These are phyloP conservation scores for Aspergillus pseudoviridinutans DNA, from an alignment of 2,329 filamentous ascomycete species.

Conservation along the genomic window DNA sequence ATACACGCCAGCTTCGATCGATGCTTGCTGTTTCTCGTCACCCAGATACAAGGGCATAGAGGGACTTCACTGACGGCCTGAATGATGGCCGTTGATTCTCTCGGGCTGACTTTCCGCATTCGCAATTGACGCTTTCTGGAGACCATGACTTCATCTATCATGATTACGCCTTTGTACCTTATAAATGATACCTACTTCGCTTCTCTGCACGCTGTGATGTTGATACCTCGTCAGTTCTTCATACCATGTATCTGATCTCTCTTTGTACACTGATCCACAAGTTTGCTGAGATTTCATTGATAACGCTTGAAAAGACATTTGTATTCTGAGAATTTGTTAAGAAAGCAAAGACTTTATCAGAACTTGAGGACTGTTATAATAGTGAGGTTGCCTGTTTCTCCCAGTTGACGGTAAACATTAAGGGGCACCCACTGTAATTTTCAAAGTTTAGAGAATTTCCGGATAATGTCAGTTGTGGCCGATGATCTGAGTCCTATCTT, in stretches of 20 bases:
- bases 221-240: not conserved
- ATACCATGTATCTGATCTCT: not conserved
- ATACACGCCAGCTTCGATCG: not conserved
- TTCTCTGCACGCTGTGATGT: not conserved
- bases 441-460: not conserved
- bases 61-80: not conserved
- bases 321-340: too few species aligned
- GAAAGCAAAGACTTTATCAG: too few species aligned
- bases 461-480: not conserved
- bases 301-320: not conserved
- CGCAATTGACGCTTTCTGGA: not conserved
- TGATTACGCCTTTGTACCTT: not conserved
- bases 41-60: not conserved
- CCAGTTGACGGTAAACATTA: too few species aligned
- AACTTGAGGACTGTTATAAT: too few species aligned
- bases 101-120: not conserved
- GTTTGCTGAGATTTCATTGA: not conserved
- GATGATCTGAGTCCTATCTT: not conserved
- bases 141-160: not conserved
- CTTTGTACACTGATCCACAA: not conserved
- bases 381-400: too few species aligned
- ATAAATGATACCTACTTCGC: not conserved
- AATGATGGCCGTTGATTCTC: not conserved
- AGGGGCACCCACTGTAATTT: not conserved
- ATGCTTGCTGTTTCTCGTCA: not conserved